Evolutionary conservation across 768 basidiomycete species (phyloP).

Genomic region (Trametes cinnabarina): DNA sequence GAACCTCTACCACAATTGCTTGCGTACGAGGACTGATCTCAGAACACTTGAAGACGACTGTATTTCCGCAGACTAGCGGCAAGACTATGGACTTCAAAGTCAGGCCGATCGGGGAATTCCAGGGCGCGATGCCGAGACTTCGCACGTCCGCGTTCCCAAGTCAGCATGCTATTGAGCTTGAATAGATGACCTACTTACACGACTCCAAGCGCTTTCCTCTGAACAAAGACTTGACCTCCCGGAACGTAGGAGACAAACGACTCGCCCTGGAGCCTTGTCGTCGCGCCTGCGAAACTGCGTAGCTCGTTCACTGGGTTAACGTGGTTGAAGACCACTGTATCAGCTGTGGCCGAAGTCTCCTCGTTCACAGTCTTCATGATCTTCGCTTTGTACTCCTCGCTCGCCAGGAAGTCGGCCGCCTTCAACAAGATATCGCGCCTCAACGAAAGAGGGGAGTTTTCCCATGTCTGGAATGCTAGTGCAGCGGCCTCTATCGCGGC

Average conservation of each 20-base stretch:
- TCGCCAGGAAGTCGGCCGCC: slow-evolving; percentile 45
- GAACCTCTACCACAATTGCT: slow-evolving; percentile 43
- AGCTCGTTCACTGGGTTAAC: slow-evolving; percentile 15
- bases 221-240: slow-evolving; percentile 44
- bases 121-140: slow-evolving; percentile 44
- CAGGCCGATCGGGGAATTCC: slow-evolving; percentile 52
- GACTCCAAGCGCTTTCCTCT: slow-evolving; percentile 51
- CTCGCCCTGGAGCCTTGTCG: slow-evolving; percentile 42
- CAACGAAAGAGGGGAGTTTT: slow-evolving; percentile 33
- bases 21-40: slow-evolving; percentile 51
- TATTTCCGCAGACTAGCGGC: slow-evolving; percentile 56
- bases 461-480: slow-evolving; percentile 49
- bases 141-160: too few relatives aligned
- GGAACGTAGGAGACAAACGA: slow-evolving; percentile 43
- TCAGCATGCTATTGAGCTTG: too few relatives aligned
- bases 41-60: slow-evolving; percentile 51
- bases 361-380: slow-evolving; percentile 33
- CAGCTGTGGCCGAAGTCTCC: slow-evolving; percentile 40
- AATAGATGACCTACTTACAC: slow-evolving; percentile 36
- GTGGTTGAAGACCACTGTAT: slow-evolving; percentile 28
- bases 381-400: slow-evolving; percentile 40
- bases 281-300: slow-evolving; percentile 29
- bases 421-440: slow-evolving; percentile 47
- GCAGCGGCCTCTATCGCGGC: slow-evolving; percentile 45
- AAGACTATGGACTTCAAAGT: slow-evolving; percentile 44